Percentiles rank a stretch among this genome's conserved stretches.
phyloP scores from a whole-genome alignment of 108 stramenopile genomes.

The Fragilaria crotonensis region DNA sequence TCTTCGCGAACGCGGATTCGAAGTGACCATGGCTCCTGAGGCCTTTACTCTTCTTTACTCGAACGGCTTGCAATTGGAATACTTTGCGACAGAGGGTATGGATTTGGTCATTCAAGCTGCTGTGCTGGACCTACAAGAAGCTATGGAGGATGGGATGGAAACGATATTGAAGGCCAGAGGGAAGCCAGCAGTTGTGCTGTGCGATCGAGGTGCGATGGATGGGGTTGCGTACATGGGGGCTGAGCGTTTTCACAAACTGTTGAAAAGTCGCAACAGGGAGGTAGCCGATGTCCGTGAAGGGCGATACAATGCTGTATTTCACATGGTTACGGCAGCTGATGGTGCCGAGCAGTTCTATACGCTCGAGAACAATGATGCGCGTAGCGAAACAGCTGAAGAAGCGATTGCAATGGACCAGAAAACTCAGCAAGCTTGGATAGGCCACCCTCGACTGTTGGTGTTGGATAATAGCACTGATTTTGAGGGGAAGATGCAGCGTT shows the following conservation, averaged over 20 bases:
- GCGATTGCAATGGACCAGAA: conserved; percentile 66
- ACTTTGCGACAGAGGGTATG: conserved; percentile 74
- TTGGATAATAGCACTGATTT: conserved; percentile 80
- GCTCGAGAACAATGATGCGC: conserved; percentile 82
- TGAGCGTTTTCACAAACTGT: conserved; percentile 52
- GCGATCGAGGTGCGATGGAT: conserved; percentile 94
- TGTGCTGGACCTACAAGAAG: conserved; percentile 78
- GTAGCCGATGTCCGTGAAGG: conserved; percentile 69
- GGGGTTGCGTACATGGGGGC: conserved; percentile 83
- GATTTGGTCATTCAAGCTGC: conserved; percentile 70
- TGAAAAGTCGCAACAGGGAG: conserved; percentile 33
- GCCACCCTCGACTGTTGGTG: conserved; percentile 66
- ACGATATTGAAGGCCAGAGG: conserved; percentile 65
- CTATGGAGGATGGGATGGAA: conserved; percentile 83
- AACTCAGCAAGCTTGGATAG: conserved; percentile 79
- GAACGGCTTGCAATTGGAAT: conserved; percentile 78
- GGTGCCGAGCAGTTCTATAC: conserved; percentile 84
- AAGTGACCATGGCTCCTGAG: conserved; percentile 88
- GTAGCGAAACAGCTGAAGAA: conserved; percentile 78
- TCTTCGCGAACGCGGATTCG: conserved; percentile 79
- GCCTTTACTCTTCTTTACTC: conserved; percentile 79
- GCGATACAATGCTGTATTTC: conserved; percentile 92
- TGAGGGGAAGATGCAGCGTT: conserved; percentile 74
- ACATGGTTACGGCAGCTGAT: conserved; percentile 92
- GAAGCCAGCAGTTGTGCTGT: conserved; percentile 80